These are phyloP conservation scores for Phaseolus coccineus DNA, from an alignment of 331 rosid genomes.

Conservation along the genomic window DNA sequence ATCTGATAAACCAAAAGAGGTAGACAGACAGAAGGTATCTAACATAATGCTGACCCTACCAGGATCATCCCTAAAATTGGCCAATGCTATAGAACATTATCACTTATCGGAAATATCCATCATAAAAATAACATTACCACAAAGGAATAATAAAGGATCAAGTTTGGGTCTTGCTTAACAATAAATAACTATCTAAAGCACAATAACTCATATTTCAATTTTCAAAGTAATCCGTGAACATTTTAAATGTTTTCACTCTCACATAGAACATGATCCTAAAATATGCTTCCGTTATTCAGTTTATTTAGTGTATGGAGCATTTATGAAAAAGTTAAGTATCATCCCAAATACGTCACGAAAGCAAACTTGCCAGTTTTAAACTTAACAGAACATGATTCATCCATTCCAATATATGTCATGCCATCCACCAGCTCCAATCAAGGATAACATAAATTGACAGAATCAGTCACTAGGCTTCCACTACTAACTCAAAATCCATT, in stretches of 20 bases:
- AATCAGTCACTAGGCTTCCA: conserved; percentile 7
- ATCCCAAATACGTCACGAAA: conserved; percentile 19
- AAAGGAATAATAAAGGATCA: conserved; percentile 10
- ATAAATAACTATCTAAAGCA: conserved; percentile 12
- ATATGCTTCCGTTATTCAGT: neutral
- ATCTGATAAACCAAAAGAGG: neutral
- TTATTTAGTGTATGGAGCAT: neutral
- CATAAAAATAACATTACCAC: neutral
- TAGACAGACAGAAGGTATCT: neutral
- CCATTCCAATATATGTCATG: conserved; percentile 1
- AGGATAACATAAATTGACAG: neutral
- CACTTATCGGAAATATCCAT: neutral
- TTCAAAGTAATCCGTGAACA: conserved; percentile 12
- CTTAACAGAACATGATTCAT: conserved; percentile 5
- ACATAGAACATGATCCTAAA: neutral
- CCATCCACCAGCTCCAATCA: conserved; percentile 18
- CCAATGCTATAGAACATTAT: neutral
- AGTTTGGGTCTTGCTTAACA: neutral
- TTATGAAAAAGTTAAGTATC: neutral
- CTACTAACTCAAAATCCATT: neutral
- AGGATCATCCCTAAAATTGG: conserved; percentile 15
- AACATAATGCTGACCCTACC: conserved; percentile 14
- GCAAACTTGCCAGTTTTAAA: neutral
- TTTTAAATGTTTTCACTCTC: neutral
- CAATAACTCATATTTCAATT: neutral